phyloP scores from a whole-genome alignment of 768 basidiomycete species.

The Pulveroboletus ravenelii region DNA sequence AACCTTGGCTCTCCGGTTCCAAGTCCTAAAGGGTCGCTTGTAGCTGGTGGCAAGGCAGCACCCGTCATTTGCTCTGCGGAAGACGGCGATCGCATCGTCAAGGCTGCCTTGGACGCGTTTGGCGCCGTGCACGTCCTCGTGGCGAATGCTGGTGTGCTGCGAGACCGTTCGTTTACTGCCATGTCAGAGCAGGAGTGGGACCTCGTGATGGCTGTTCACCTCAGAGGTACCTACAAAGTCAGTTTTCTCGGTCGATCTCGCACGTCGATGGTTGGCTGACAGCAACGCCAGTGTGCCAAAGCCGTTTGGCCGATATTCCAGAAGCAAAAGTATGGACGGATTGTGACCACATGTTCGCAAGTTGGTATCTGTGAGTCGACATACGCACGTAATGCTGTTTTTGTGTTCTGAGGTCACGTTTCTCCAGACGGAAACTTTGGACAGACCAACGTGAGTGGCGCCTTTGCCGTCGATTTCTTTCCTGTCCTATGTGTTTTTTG shows the following conservation, averaged over 20 bases:
- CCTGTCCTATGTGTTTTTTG: neutral
- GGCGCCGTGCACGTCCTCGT: conserved; percentile 84
- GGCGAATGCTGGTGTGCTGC: conserved; percentile 90
- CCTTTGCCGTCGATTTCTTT: neutral
- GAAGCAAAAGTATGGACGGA: conserved; percentile 93
- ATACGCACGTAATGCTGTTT: neutral
- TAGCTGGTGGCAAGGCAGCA: conserved; percentile 86
- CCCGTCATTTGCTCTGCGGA: conserved; percentile 84
- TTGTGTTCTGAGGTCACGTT: neutral
- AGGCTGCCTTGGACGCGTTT: conserved; percentile 80
- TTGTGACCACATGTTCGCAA: conserved; percentile 89
- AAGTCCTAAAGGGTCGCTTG: neutral
- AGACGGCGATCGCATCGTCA: conserved; percentile 86
- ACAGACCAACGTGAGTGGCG: conserved; percentile 71
- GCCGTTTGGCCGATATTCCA: conserved; percentile 97
- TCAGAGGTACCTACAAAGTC: conserved; percentile 89
- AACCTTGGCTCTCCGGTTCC: neutral
- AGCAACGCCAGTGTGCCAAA: conserved; percentile 65
- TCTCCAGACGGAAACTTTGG: conserved; percentile 89
- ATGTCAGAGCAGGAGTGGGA: conserved; percentile 97
- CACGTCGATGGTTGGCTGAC: conserved; percentile 2
- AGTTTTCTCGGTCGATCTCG: neutral
- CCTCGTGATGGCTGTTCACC: conserved; percentile 80
- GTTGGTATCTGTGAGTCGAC: conserved; percentile 82
- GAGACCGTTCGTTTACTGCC: conserved; percentile 88